These are phyloP conservation scores for Talaromyces atroroseus DNA, from an alignment of 2,329 filamentous ascomycete species.

Conservation along the genomic window DNA sequence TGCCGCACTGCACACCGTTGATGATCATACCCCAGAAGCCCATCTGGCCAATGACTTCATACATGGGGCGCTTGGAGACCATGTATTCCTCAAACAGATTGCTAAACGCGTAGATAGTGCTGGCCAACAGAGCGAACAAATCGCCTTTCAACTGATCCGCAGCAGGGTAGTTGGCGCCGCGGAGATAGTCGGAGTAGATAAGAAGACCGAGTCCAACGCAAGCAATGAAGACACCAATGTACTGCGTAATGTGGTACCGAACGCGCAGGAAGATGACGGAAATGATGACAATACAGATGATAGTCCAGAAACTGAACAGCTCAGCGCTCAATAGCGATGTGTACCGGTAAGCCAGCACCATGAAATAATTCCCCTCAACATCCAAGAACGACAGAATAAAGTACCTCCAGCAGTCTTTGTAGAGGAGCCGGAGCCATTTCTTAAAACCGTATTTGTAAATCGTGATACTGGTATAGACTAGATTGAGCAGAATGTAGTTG, in stretches of 20 bases:
- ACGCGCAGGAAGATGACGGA: constrained; percentile 79
- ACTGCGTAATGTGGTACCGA: constrained; percentile 81
- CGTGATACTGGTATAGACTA: constrained; percentile 76
- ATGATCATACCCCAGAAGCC: constrained; percentile 84
- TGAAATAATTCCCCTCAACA: constrained; percentile 97
- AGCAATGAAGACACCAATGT: constrained; percentile 80
- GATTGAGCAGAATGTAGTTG: constrained; percentile 79
- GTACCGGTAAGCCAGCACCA: constrained; percentile 86
- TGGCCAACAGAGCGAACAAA: constrained; percentile 81
- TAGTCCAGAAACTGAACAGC: constrained; percentile 98
- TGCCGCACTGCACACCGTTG: constrained; percentile 83
- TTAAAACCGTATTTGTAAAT: constrained; percentile 73
- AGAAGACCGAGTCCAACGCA: constrained; percentile 87
- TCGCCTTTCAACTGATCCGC: constrained; percentile 79
- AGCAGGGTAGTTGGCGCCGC: constrained; percentile 51
- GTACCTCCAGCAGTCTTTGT: constrained; percentile 83
- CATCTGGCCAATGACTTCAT: constrained; percentile 89
- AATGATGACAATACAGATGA: constrained; percentile 81
- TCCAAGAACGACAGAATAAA: constrained; percentile 89
- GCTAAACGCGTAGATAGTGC: constrained; percentile 81
- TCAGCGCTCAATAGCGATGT: constrained; percentile 90
- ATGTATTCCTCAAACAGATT: constrained; percentile 96
- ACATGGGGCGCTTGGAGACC: constrained; percentile 77
- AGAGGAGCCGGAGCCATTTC: constrained; percentile 60
- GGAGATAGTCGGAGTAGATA: constrained; percentile 81